phyloP scores from a whole-genome alignment of 2,329 filamentous ascomycete species.

The Rugonectria rugulosa region DNA sequence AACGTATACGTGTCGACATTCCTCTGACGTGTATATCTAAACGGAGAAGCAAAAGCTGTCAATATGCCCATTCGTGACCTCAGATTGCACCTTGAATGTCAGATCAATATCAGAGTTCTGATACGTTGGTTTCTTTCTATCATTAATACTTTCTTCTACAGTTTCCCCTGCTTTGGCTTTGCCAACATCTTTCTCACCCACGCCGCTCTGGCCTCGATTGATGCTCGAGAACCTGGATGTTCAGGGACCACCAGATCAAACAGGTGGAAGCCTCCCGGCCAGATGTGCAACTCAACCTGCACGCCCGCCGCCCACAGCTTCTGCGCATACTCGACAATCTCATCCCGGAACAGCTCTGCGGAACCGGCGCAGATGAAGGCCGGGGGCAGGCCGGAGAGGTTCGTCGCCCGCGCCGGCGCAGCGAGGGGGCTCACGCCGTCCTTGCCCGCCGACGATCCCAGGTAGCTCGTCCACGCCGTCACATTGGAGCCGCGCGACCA shows the following conservation, averaged over 20 bases:
- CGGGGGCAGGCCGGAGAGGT: conserved; percentile 49
- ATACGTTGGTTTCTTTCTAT: too few species aligned
- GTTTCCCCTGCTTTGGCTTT: conserved; percentile 17
- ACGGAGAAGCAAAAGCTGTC: too few species aligned
- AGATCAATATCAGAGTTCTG: too few species aligned
- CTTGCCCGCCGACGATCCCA: conserved; percentile 46
- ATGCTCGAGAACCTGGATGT: conserved; percentile 18
- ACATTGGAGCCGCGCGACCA: conserved; percentile 49
- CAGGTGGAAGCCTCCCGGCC: conserved; percentile 50
- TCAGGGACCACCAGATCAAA: conserved; percentile 43
- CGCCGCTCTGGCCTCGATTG: conserved; percentile 19
- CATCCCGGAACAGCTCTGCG: conserved; percentile 53
- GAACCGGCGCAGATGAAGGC: conserved; percentile 54
- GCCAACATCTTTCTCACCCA: conserved; percentile 25
- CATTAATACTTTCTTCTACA: background rate
- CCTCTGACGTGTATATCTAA: too few species aligned
- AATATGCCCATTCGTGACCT: too few species aligned
- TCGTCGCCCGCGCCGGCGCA: conserved; percentile 46
- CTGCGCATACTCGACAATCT: conserved; percentile 49
- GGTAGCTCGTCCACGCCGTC: conserved; percentile 51
- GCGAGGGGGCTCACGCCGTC: conserved; percentile 45
- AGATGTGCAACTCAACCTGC: conserved; percentile 53
- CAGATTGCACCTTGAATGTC: too few species aligned
- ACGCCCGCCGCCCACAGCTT: conserved; percentile 51
- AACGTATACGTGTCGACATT: too few species aligned